Percentiles rank a stretch among this genome's conserved stretches.
Evolutionary conservation across 2,329 filamentous ascomycete species (phyloP).

Genomic region (Beauveria rudraprayagi): DNA sequence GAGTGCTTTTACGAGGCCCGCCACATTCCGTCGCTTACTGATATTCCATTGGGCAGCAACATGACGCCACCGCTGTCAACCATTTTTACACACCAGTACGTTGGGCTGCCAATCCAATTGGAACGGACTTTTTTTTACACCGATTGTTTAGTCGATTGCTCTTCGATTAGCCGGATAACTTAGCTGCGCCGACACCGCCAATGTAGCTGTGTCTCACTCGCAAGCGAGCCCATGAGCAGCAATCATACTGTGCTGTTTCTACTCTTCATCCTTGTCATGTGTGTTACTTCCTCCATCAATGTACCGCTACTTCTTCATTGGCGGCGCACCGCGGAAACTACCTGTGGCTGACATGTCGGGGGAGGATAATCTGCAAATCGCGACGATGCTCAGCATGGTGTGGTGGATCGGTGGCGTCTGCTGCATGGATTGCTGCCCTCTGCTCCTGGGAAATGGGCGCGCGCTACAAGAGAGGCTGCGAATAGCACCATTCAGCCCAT

Average conservation of each 20-base stretch:
- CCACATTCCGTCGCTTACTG: conserved; percentile 4
- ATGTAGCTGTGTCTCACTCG: conserved; percentile 3
- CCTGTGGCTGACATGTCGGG: background rate
- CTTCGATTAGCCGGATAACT: background rate
- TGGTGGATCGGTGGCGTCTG: conserved; percentile 11
- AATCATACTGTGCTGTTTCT: background rate
- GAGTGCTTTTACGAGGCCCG: background rate
- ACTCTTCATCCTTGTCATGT: background rate
- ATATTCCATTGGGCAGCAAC: conserved; percentile 7
- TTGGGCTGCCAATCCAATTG: background rate
- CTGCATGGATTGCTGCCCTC: background rate
- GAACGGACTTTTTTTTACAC: background rate
- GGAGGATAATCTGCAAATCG: conserved; percentile 10
- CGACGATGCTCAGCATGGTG: conserved; percentile 7
- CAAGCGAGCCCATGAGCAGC: background rate
- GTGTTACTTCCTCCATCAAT: background rate
- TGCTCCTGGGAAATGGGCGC: background rate
- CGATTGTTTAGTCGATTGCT: background rate
- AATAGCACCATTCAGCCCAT: background rate
- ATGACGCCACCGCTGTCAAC: background rate
- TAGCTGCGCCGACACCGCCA: background rate
- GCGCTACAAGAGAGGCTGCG: conserved; percentile 6
- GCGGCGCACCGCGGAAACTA: background rate
- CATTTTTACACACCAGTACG: background rate
- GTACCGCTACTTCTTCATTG: background rate